Base-by-base conservation (phyloP, 2,329 filamentous ascomycete species). In the Neophaeococcomyces mojaviensis region DNA sequence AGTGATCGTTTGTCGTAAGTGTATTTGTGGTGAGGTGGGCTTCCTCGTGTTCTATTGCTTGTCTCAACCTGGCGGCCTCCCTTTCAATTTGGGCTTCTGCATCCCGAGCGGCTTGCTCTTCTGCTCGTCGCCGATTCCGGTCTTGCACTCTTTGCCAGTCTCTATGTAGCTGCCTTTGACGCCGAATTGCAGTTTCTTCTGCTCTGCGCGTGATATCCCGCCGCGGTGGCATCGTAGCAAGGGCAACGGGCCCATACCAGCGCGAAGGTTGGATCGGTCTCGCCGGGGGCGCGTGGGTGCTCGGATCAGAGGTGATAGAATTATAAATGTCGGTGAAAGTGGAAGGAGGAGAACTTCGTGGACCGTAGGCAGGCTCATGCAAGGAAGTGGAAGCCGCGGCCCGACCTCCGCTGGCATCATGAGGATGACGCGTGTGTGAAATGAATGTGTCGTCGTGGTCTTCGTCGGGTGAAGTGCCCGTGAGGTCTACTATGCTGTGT, bases 401-500 rank as follows among this genome's bases (percentile, higher is more conserved):
- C 36, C 34, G 26, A n/a, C 39, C 28, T 19, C 43, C 40, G 8
- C 33, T 42, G 15, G 44, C 20, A 39, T 55, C 53, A 39, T 54
- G 50, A 31, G 53, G 55, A 35, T 57, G 55, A 15, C 51, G 48
- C 37, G 52, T 54, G 16, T 47, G 47, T 18, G 50, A 52, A 32
- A 55, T 48, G 46, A 53, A 57, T 19, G 38, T 44, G 36, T 47
- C 48, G 41, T 50, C 48, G 4, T 44, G 38, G 7, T 49, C 33
- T 28, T 39, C 34, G 16, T 49, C 44, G 13, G 49, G 47, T n/a
- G 51, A 38, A 22, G 36, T 47, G 19, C 34, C 39, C 3, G 54
- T 57, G 18, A 55, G 47, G 39, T 57, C 53, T 6, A 52, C 49
- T 2, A 44, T 33, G 12, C 37, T 44, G 26, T 47, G 35, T 24